Conservation (phyloP, 768 basidiomycete genomes). For the Suillus spraguei region DNA sequence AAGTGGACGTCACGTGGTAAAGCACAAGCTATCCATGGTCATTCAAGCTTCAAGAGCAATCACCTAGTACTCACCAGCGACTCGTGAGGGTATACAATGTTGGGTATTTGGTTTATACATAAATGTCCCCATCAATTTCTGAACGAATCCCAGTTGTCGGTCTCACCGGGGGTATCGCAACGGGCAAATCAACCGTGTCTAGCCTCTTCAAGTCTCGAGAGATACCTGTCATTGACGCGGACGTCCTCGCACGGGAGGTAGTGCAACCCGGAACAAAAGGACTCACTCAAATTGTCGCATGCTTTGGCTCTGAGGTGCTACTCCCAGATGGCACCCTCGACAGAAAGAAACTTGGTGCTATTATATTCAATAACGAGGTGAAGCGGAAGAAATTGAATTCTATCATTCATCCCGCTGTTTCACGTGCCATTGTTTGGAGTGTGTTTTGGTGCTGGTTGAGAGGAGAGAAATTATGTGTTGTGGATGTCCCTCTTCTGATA, state of each 20-base stretch:
- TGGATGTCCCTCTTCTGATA: slow-evolving; percentile 92
- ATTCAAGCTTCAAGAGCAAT: neutral
- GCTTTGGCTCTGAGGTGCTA: slow-evolving; percentile 75
- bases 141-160: slow-evolving; percentile 68
- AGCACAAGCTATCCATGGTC: neutral
- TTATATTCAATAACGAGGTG: slow-evolving; percentile 79
- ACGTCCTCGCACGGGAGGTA: slow-evolving; percentile 83
- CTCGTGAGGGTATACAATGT: neutral
- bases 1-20: neutral
- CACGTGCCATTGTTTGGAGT: slow-evolving; percentile 70
- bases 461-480: slow-evolving; percentile 76
- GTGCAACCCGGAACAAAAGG: slow-evolving; percentile 82
- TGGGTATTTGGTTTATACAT: neutral
- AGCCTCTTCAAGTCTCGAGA: slow-evolving; percentile 61
- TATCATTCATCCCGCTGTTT: slow-evolving; percentile 93
- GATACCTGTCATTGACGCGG: slow-evolving; percentile 92
- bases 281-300: slow-evolving; percentile 62
- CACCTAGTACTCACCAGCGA: neutral
- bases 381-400: slow-evolving; percentile 76
- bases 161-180: slow-evolving; percentile 94
- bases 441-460: slow-evolving; percentile 72
- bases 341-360: slow-evolving; percentile 77
- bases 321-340: slow-evolving; percentile 72
- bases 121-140: neutral
- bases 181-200: slow-evolving; percentile 95